A percentile compares a stretch with the other conserved stretches of the same genome.
Evolutionary conservation across 2,329 filamentous ascomycete genomes (phyloP).

Genomic region (Biscogniauxia marginata): DNA sequence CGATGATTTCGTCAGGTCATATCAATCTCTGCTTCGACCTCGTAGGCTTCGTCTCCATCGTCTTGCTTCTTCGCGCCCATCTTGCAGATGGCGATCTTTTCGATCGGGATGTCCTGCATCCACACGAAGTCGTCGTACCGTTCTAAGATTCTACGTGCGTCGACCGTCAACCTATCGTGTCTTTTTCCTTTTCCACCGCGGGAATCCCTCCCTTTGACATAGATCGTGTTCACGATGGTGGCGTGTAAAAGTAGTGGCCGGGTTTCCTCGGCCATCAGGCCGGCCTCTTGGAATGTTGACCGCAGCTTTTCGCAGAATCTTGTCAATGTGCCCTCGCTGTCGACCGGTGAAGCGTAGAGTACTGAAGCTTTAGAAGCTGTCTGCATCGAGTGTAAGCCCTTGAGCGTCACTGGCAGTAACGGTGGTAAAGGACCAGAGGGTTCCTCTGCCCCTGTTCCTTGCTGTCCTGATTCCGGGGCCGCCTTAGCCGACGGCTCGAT

Average conservation of each 20-base stretch:
- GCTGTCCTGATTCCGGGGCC: neutral
- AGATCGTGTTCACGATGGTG: constrained; percentile 83
- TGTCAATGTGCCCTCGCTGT: constrained; percentile 50
- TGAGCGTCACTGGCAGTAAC: constrained; percentile 46
- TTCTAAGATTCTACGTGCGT: constrained; percentile 56
- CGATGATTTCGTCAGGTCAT: constrained; percentile 9
- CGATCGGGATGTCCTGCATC: constrained; percentile 66
- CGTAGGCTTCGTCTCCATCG: constrained; percentile 53
- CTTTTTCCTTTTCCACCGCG: constrained; percentile 25
- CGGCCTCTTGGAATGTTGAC: constrained; percentile 52
- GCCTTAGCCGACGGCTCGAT: constrained; percentile 5
- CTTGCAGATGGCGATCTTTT: constrained; percentile 73
- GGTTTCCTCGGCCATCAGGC: constrained; percentile 56
- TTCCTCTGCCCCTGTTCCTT: constrained; percentile 17
- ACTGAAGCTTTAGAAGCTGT: constrained; percentile 55
- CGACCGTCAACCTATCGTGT: constrained; percentile 45
- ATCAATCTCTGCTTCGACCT: constrained; percentile 50
- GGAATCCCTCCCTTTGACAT: constrained; percentile 51
- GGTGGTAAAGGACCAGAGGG: constrained; percentile 5
- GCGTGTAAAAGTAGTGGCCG: constrained; percentile 75
- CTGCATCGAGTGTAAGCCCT: constrained; percentile 63
- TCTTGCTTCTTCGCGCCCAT: constrained; percentile 78
- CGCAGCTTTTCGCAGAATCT: constrained; percentile 58
- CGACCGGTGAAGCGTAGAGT: constrained; percentile 62
- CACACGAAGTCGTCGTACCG: constrained; percentile 66